Percentiles rank a stretch among this genome's conserved stretches.
These are phyloP conservation scores for Escovopsis weberi DNA, from an alignment of 2,329 filamentous ascomycete genomes.

Conservation along the genomic window DNA sequence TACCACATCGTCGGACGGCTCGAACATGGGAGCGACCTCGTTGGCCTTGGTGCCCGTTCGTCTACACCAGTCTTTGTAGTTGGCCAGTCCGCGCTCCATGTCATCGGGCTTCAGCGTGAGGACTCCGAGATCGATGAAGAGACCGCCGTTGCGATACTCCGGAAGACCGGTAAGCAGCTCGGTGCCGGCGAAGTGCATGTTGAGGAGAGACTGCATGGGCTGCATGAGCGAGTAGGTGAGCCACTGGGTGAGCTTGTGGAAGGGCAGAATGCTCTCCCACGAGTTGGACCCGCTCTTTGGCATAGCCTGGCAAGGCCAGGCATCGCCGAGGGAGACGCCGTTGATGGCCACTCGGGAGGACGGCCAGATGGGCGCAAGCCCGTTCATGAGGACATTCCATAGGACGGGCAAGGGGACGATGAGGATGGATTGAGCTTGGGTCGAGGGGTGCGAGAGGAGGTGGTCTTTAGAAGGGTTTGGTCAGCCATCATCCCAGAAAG, in stretches of 20 bases:
- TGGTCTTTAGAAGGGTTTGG: conserved; percentile 47
- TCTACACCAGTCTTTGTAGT: conserved; percentile 50
- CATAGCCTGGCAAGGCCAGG: conserved; percentile 82
- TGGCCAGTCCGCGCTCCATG: conserved; percentile 51
- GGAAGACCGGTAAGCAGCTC: conserved; percentile 78
- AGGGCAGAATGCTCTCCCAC: conserved; percentile 73
- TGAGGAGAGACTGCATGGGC: conserved; percentile 69
- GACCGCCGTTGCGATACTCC: conserved; percentile 82
- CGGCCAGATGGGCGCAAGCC: conserved; percentile 80
- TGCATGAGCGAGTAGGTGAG: conserved; percentile 88
- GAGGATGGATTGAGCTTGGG: conserved; percentile 74
- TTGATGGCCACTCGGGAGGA: conserved; percentile 73
- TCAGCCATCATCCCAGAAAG: too few species aligned
- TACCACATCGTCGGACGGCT: conserved; percentile 44
- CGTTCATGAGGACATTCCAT: conserved; percentile 83
- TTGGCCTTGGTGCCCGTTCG: conserved; percentile 50
- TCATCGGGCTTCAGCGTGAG: conserved; percentile 61
- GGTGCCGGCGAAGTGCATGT: conserved; percentile 65
- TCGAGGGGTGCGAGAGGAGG: conserved; percentile 80
- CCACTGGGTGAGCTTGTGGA: conserved; percentile 94
- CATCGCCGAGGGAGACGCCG: conserved; percentile 76
- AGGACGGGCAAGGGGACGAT: conserved; percentile 77
- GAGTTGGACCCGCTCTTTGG: conserved; percentile 39
- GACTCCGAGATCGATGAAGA: conserved; percentile 74
- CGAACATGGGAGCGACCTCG: conserved; percentile 43